phyloP scores from a whole-genome alignment of 768 basidiomycete species.

The Boletus pseudopeckii region DNA sequence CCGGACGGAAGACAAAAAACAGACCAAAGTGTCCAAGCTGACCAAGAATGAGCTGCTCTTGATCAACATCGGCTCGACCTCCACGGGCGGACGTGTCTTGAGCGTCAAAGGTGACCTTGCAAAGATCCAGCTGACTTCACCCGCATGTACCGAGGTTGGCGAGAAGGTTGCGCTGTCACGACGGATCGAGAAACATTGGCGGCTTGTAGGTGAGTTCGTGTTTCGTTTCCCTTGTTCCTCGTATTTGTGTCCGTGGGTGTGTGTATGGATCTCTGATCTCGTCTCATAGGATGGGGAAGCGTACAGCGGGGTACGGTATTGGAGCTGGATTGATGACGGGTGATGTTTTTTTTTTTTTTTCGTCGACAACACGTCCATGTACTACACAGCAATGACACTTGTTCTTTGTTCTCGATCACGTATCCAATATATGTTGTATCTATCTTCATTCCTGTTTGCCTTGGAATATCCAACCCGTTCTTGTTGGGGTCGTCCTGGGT shows the following conservation, averaged over 20 bases:
- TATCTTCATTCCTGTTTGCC: too few species aligned
- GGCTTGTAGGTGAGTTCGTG: conserved; percentile 75
- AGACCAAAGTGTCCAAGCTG: conserved; percentile 92
- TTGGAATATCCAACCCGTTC: too few species aligned
- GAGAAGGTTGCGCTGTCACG: conserved; percentile 96
- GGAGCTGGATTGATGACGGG: conserved; percentile 58
- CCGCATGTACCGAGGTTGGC: conserved; percentile 93
- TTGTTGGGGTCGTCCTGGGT: too few species aligned
- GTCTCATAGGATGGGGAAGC: conserved; percentile 59
- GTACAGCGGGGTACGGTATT: conserved; percentile 82
- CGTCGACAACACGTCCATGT: background rate
- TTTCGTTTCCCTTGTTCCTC: background rate
- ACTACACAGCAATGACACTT: background rate
- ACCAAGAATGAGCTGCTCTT: conserved; percentile 88
- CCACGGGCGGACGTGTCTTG: conserved; percentile 92
- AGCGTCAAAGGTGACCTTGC: conserved; percentile 94
- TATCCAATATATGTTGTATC: too few species aligned
- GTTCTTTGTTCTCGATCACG: background rate
- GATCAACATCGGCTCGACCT: conserved; percentile 98
- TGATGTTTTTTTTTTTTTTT: too few species aligned
- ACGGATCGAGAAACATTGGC: conserved; percentile 98
- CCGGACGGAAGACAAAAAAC: conserved; percentile 98
- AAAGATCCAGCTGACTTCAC: conserved; percentile 89
- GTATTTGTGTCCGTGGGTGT: background rate
- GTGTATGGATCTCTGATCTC: background rate